These are phyloP conservation scores for Pyrenophora teres DNA, from an alignment of 2,329 filamentous ascomycete species.

Conservation along the genomic window DNA sequence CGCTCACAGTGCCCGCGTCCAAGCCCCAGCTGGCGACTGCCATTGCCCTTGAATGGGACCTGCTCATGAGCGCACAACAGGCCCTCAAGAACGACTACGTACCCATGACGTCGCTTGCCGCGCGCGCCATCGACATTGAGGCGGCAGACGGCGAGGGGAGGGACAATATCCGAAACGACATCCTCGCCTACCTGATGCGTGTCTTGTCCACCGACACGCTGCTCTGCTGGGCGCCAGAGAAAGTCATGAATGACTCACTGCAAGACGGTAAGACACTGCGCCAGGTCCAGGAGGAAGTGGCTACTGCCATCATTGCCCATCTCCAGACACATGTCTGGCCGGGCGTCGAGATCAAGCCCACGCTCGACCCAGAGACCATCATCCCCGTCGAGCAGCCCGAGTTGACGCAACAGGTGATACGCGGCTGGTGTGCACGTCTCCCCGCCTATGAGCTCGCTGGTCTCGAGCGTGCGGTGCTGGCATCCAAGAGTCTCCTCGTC, in stretches of 20 bases:
- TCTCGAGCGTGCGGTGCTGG: slow-evolving; percentile 80
- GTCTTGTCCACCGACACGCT: slow-evolving; percentile 93
- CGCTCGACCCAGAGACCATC: slow-evolving; percentile 79
- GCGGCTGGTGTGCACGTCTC: slow-evolving; percentile 75
- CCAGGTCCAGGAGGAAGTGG: slow-evolving; percentile 70
- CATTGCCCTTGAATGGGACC: slow-evolving; percentile 92
- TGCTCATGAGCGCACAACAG: slow-evolving; percentile 79
- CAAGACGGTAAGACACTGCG: slow-evolving; percentile 63
- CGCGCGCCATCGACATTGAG: slow-evolving; percentile 80
- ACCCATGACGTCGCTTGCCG: slow-evolving; percentile 82
- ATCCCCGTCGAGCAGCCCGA: slow-evolving; percentile 74
- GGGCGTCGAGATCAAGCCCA: slow-evolving; percentile 75
- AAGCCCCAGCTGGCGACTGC: slow-evolving; percentile 84
- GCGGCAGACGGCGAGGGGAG: slow-evolving; percentile 64
- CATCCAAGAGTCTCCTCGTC: slow-evolving; percentile 83
- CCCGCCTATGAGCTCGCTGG: slow-evolving; percentile 82
- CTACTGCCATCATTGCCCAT: slow-evolving; percentile 72
- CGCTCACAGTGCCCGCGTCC: slow-evolving; percentile 71
- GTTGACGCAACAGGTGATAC: slow-evolving; percentile 75
- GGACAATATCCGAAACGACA: slow-evolving; percentile 62
- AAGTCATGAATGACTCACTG: slow-evolving; percentile 53
- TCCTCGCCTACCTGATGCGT: slow-evolving; percentile 72
- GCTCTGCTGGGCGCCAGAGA: slow-evolving; percentile 81
- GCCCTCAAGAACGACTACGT: slow-evolving; percentile 85
- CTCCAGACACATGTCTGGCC: slow-evolving; percentile 80